Evolutionary conservation across 2,329 filamentous ascomycete species (phyloP).

Genomic region (Xylariales sp.): DNA sequence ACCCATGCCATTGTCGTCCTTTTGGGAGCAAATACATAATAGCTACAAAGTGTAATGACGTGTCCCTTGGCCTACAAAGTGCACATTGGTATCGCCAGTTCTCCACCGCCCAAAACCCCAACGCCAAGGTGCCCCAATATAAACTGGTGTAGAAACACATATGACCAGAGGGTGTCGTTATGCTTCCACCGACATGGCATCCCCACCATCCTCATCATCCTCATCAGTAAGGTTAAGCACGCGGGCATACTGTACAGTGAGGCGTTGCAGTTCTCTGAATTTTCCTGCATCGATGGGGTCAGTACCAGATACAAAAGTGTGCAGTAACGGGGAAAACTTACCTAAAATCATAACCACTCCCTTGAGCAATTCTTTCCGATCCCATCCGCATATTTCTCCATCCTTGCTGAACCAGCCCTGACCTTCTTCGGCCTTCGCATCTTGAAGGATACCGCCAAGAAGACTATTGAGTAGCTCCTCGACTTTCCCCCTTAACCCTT

Average conservation of each 20-base stretch:
- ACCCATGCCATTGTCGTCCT: no score
- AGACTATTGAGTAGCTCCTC: slow-evolving; percentile 85
- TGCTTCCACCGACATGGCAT: slow-evolving; percentile 26
- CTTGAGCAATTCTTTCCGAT: slow-evolving; percentile 79
- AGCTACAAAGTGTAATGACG: no score
- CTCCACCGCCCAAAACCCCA: slow-evolving; percentile 1
- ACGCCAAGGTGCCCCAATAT: no score
- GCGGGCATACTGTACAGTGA: slow-evolving; percentile 92
- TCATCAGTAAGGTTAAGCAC: slow-evolving; percentile 62
- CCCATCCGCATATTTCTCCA: slow-evolving; percentile 84
- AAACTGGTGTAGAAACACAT: no score
- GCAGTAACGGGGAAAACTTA: slow-evolving; percentile 40
- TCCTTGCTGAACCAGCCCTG: slow-evolving; percentile 62
- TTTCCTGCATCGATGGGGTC: slow-evolving; percentile 62
- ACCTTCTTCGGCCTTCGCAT: slow-evolving; percentile 45
- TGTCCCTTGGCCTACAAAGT: no score
- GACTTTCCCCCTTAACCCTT: slow-evolving; percentile 81
- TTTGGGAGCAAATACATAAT: no score
- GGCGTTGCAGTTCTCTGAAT: slow-evolving; percentile 87
- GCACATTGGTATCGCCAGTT: slow-evolving; percentile 5
- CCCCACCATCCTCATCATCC: slow-evolving; percentile 37
- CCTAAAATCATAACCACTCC: slow-evolving; percentile 91
- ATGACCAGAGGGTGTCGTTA: no score
- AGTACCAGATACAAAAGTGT: slow-evolving; percentile 11
- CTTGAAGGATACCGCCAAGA: slow-evolving; percentile 65